Conservation (phyloP, 2,329 filamentous ascomycete genomes). For the Fusarium heterosporum region DNA sequence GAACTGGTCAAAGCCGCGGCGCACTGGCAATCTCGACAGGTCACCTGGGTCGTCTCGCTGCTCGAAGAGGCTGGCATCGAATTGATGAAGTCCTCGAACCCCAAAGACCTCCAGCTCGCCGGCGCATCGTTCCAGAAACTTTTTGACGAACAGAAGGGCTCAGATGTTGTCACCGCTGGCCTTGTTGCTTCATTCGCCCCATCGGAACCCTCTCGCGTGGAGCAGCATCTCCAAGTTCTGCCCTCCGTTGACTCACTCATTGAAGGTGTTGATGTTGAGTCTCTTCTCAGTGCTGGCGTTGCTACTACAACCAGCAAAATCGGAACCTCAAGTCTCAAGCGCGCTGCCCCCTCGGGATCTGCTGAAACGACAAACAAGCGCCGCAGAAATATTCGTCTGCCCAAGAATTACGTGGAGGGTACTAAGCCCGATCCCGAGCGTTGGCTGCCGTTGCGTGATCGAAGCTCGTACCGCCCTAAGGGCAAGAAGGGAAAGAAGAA, state of each 20-base stretch:
- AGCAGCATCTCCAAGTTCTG: conserved; percentile 66
- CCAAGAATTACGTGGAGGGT: conserved; percentile 79
- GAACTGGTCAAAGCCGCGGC: conserved; percentile 83
- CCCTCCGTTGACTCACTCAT: conserved; percentile 73
- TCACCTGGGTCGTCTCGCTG: conserved; percentile 66
- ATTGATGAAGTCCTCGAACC: conserved; percentile 79
- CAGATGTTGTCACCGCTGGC: conserved; percentile 80
- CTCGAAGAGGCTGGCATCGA: conserved; percentile 85
- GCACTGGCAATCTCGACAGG: conserved; percentile 78
- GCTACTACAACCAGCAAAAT: conserved; percentile 55
- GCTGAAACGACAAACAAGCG: conserved; percentile 61
- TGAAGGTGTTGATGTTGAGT: conserved; percentile 68
- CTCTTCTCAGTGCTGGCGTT: conserved; percentile 75
- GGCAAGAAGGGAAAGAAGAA: conserved; percentile 92
- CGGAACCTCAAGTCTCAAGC: conserved; percentile 59
- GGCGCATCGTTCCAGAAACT: conserved; percentile 83
- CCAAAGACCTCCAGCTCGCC: conserved; percentile 76
- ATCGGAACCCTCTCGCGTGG: conserved; percentile 66
- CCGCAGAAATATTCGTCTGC: conserved; percentile 72
- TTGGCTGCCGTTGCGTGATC: conserved; percentile 91
- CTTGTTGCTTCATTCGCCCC: conserved; percentile 85
- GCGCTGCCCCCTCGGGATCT: conserved; percentile 55
- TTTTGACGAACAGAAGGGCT: conserved; percentile 71
- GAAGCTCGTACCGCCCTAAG: conserved; percentile 89
- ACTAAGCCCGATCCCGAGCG: conserved; percentile 90